Evolutionary conservation across 2,329 filamentous ascomycete genomes (phyloP).

Genomic region (Epichloe uncinata): DNA sequence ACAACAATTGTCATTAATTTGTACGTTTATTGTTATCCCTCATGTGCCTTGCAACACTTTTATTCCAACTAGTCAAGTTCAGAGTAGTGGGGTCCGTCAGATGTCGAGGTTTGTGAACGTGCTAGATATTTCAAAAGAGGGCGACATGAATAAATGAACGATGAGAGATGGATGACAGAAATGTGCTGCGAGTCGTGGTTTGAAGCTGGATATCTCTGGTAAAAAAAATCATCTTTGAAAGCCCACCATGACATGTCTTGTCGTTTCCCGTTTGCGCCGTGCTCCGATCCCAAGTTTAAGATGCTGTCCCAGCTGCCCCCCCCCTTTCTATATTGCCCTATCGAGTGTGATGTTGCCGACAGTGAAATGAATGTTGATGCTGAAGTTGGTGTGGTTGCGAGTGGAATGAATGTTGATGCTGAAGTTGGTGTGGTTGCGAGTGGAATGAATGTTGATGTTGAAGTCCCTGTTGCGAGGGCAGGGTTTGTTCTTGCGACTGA

Average conservation of each 20-base stretch:
- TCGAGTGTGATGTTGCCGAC: slow-evolving; percentile 4
- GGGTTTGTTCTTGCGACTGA: not conserved
- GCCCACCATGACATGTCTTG: not conserved
- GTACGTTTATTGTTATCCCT: too few species aligned
- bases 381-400: not conserved
- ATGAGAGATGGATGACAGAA: not conserved
- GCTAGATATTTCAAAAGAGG: too few species aligned
- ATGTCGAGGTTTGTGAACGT: too few species aligned
- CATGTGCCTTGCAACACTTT: too few species aligned
- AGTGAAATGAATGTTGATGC: slow-evolving; percentile 2
- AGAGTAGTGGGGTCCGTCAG: too few species aligned
- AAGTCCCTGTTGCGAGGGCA: not conserved
- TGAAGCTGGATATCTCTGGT: not conserved
- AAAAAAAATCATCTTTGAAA: not conserved
- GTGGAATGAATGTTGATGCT: slow-evolving; percentile 1
- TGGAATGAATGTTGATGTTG: not conserved
- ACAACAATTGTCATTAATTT: too few species aligned
- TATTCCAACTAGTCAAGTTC: too few species aligned
- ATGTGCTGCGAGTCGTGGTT: not conserved
- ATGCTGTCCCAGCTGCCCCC: not conserved
- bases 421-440: not conserved
- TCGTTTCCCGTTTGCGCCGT: not conserved
- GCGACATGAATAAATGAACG: too few species aligned
- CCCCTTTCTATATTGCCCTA: not conserved
- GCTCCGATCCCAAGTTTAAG: not conserved